Conservation (phyloP, 805 yeast species). For the Saturnispora serradocipensis region DNA sequence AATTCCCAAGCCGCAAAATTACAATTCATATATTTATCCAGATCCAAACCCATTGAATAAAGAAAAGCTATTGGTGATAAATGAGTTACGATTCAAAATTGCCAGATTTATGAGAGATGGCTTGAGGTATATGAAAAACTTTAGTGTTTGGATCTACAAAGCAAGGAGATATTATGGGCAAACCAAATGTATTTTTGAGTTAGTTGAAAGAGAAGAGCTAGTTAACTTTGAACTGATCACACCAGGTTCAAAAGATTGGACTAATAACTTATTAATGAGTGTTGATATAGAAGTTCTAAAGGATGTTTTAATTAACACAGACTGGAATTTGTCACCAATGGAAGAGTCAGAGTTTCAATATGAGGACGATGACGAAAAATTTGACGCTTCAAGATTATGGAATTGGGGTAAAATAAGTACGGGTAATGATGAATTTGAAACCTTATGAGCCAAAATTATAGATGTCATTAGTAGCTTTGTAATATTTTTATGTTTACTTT, state of each 20-base stretch:
- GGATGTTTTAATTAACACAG: not conserved
- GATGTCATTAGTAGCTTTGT: not conserved
- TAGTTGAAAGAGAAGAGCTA: conserved; percentile 11
- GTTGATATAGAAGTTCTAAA: conserved; percentile 2
- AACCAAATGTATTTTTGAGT: conserved; percentile 8
- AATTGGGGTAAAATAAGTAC: conserved; percentile 5
- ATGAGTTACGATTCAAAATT: not conserved
- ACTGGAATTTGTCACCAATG: conserved; percentile 1
- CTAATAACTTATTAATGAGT: conserved; percentile 2
- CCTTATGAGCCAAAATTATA: not conserved
- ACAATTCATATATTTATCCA: conserved; percentile 4
- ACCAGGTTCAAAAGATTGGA: conserved; percentile 5
- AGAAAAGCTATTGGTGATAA: not conserved
- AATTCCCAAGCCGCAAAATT: conserved; percentile 5
- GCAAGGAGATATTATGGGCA: conserved; percentile 9
- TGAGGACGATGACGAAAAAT: not conserved
- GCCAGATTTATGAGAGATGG: not conserved
- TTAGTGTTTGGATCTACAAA: conserved; percentile 9
- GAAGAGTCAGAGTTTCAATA: not conserved
- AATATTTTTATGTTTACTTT: not conserved
- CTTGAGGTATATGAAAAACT: conserved; percentile 3
- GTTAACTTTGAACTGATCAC: not conserved
- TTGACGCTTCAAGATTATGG: conserved; percentile 5
- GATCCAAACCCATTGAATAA: conserved; percentile 7
- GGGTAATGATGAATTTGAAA: conserved; percentile 2